Percentiles rank a stretch among this genome's conserved stretches.
phyloP scores from a whole-genome alignment of 148 eudicot species.

The Drosera capensis region DNA sequence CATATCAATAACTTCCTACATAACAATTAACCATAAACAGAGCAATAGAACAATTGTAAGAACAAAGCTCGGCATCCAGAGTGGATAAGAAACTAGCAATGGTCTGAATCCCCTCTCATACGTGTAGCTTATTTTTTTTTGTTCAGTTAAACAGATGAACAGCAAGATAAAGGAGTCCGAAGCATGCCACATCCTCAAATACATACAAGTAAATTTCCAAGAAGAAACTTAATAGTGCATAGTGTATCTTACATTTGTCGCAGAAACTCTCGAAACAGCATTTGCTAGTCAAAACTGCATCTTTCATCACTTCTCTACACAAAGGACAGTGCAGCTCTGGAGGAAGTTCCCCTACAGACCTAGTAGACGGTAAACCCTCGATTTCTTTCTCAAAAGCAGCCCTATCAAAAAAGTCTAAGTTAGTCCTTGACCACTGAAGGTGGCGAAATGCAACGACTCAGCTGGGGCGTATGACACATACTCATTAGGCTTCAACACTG shows the following conservation, averaged over 20 bases:
- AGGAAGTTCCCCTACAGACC: constrained; percentile 62
- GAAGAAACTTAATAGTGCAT: background rate
- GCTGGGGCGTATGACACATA: constrained; percentile 23
- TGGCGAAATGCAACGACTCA: too few species aligned
- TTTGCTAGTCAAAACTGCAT: constrained; percentile 85
- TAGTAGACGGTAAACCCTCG: constrained; percentile 66
- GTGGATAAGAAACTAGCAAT: too few species aligned
- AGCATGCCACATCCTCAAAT: background rate
- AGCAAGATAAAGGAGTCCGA: background rate
- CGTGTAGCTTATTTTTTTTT: too few species aligned
- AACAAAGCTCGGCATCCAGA: too few species aligned
- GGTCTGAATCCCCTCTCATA: too few species aligned
- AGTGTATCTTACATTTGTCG: constrained; percentile 67
- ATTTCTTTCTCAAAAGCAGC: constrained; percentile 73
- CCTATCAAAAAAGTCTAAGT: constrained; percentile 19
- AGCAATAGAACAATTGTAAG: too few species aligned
- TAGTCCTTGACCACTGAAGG: background rate
- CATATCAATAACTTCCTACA: too few species aligned
- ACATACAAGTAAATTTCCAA: background rate
- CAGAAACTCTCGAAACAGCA: constrained; percentile 83
- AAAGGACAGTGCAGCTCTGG: constrained; percentile 82
- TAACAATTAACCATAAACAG: too few species aligned
- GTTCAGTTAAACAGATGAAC: too few species aligned
- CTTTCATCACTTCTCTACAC: constrained; percentile 91
- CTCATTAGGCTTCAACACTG: constrained; percentile 65